Percentiles rank a stretch among this genome's conserved stretches.
Conservation (phyloP, 768 basidiomycete genomes). For the Naganishia friedmannii region DNA sequence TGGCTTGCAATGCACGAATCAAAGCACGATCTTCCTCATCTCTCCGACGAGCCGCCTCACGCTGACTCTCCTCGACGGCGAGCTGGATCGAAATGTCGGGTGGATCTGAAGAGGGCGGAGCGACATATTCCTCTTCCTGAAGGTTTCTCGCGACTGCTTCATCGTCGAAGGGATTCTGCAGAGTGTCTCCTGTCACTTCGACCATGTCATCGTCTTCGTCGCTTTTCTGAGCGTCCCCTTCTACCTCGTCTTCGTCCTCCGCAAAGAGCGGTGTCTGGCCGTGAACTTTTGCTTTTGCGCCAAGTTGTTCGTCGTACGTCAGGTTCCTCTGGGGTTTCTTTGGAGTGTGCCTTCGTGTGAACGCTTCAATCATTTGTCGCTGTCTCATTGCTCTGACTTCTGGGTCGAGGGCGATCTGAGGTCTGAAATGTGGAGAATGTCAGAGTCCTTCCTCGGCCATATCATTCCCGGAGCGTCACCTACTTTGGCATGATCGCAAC, state of each 20-base stretch:
- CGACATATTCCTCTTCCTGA: constrained; percentile 31
- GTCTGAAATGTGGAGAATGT: background rate
- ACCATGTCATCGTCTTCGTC: constrained; percentile 64
- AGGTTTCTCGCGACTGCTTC: constrained; percentile 20
- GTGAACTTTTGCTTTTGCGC: constrained; percentile 1
- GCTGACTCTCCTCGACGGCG: constrained; percentile 9
- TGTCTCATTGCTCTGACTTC: constrained; percentile 44
- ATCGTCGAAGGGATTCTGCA: constrained; percentile 23
- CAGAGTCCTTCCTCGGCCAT: background rate
- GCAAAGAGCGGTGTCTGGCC: constrained; percentile 18
- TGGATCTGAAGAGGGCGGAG: constrained; percentile 30
- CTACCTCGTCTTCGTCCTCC: constrained; percentile 32
- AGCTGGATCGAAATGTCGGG: constrained; percentile 24
- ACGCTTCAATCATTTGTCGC: constrained; percentile 47
- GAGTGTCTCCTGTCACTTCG: constrained; percentile 63
- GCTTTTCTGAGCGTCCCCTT: constrained; percentile 39
- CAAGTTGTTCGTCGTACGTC: constrained; percentile 26
- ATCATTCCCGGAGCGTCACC: background rate
- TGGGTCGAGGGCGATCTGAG: constrained; percentile 34
- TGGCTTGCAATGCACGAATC: constrained; percentile 23
- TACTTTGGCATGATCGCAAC: constrained; percentile 46
- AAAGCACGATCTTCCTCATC: constrained; percentile 30
- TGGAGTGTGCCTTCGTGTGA: constrained; percentile 44
- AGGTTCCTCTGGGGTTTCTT: constrained; percentile 26
- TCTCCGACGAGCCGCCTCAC: constrained; percentile 22